These are phyloP conservation scores for Beverwykella pulmonaria DNA, from an alignment of 495 filamentous ascomycete genomes.

Conservation along the genomic window DNA sequence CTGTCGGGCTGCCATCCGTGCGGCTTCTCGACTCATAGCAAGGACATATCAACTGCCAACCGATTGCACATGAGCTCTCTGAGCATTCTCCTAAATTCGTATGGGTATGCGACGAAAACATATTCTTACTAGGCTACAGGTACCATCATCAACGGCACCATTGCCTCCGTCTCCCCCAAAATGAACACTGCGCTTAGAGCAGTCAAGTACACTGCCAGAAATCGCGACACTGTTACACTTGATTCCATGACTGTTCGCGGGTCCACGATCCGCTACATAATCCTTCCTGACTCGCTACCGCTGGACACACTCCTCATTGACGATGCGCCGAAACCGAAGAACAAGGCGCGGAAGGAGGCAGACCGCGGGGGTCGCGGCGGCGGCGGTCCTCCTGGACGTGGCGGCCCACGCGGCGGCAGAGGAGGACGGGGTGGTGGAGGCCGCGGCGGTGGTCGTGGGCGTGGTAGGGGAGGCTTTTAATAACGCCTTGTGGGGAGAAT, in stretches of 20 bases:
- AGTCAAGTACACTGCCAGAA: constrained; percentile 90
- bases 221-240: constrained; percentile 79
- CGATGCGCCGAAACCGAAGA: constrained; percentile 97
- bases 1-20: neutral
- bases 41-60: neutral
- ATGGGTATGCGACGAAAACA: neutral
- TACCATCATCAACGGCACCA: constrained; percentile 93
- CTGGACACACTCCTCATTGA: constrained; percentile 94
- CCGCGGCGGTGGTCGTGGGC: constrained; percentile 22
- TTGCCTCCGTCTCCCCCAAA: constrained; percentile 89
- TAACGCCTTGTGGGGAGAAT: neutral
- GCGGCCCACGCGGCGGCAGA: constrained; percentile 56
- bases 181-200: constrained; percentile 96
- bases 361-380: constrained; percentile 56
- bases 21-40: neutral
- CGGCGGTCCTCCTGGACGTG: constrained; percentile 56
- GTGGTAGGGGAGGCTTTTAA: constrained; percentile 15
- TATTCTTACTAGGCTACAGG: constrained; percentile 55
- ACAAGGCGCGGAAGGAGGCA: constrained; percentile 95
- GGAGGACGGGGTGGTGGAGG: constrained; percentile 42
- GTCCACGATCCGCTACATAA: constrained; percentile 88
- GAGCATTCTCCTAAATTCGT: neutral
- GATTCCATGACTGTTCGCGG: constrained; percentile 97
- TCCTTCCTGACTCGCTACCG: constrained; percentile 90
- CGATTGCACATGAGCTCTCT: neutral